Evolutionary conservation across 805 yeast genomes (phyloP), one percentile per base, ranked within the genome.

Genomic region (Sugiyamaella smithiae): DNA sequence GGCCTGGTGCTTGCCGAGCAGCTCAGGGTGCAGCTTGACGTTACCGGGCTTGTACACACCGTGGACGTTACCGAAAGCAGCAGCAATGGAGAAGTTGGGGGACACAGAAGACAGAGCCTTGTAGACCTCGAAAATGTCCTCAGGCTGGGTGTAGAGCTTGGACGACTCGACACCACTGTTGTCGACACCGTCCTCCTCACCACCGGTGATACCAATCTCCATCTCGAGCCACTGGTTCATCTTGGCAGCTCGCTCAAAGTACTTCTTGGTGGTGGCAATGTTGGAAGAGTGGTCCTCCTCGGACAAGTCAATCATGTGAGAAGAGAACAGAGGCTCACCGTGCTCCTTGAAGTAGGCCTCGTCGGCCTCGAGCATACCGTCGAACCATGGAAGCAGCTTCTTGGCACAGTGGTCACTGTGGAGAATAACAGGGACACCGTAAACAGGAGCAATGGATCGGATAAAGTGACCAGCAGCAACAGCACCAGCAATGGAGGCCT

Each of bases 131-230:
- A 70, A 93, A 49, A 93, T 96, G 62, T 96, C 91, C 76, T 87
- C 96, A 65, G 99, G 88, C 64, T 83, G 81, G 63, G 99, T 93
- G 86, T 91, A 93, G 65, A 93, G 78, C 57, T 85, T 71, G 57
- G 86, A 89, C 76, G 85, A 85, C 68, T 81, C 81, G 60, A 88
- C 97, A 71, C 82, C 79, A 75, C 91, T 95, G 82, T 93, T 93
- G 85, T 93, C 93, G 67, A 93, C 99, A 84, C 99, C 99, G 70
- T 93, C 99, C 78, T 93, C 99, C 80, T 93, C 99, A 84, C 99
- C 99, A 77, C 99, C 99, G 71, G 99, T 93, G 83, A 93, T 93
- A 83, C 99, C 99, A 70, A 93, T 93, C 81, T 93, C 99, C 99
- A 93, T 93, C 82, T 93, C 99, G 70, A 93, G 82, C 93, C 93